Percentiles rank a stretch among this genome's conserved stretches.
Conservation (phyloP, 768 basidiomycete species). For the Mycena albidolilacea region DNA sequence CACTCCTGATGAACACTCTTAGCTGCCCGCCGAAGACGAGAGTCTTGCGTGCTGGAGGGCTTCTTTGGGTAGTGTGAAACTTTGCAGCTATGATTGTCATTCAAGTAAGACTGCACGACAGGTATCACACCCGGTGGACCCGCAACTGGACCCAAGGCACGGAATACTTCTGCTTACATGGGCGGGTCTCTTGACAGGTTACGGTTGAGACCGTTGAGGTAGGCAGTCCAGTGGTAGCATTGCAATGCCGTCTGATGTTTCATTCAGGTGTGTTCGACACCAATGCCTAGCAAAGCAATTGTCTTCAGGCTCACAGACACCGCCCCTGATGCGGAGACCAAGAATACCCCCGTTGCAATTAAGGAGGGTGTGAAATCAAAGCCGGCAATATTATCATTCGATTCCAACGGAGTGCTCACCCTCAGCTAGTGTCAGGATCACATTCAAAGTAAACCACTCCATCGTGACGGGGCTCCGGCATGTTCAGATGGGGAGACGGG, state of each 20-base stretch:
- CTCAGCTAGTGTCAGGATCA: conserved; percentile 77
- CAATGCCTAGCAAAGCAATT: conserved; percentile 74
- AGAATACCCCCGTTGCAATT: conserved; percentile 84
- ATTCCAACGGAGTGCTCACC: background rate
- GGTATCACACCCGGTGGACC: conserved; percentile 68
- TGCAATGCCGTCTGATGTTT: background rate
- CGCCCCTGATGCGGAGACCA: too few relatives aligned
- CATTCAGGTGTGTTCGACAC: conserved; percentile 75
- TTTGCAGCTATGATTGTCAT: conserved; percentile 60
- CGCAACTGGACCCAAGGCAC: conserved; percentile 77
- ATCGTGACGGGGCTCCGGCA: conserved; percentile 92
- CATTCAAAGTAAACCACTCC: conserved; percentile 90
- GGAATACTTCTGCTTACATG: conserved; percentile 22
- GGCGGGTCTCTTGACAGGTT: conserved; percentile 61
- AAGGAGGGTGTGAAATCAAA: conserved; percentile 93
- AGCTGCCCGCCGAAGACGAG: conserved; percentile 92
- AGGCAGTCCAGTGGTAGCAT: background rate
- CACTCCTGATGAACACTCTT: conserved; percentile 82
- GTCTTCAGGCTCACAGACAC: conserved; percentile 74
- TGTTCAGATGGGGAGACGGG: conserved; percentile 89
- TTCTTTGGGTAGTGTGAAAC: conserved; percentile 78
- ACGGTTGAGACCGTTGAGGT: conserved; percentile 79
- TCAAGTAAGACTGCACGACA: conserved; percentile 63
- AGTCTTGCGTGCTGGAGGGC: conserved; percentile 97
- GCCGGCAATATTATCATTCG: conserved; percentile 56